Percentiles rank a stretch among this genome's conserved stretches.
Conservation (phyloP, 176 grass and related monocot species). For the Musa troglodytarum region DNA sequence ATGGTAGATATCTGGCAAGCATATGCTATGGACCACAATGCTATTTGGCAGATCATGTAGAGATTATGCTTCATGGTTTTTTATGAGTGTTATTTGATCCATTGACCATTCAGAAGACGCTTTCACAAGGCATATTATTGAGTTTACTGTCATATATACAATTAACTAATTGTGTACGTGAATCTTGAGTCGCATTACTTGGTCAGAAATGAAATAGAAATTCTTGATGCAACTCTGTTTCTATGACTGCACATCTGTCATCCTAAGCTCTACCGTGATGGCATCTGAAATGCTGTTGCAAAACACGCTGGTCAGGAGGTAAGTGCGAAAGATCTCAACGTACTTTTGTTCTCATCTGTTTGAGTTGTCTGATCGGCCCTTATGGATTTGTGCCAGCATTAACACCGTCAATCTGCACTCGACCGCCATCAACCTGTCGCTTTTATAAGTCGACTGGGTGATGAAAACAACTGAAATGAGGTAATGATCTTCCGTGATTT, state of each 20-base stretch:
- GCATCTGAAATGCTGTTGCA: not conserved
- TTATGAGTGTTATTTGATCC: not conserved
- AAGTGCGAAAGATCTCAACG: not conserved
- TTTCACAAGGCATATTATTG: not conserved
- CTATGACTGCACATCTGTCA: not conserved
- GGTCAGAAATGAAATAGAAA: not conserved
- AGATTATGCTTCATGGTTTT: constrained; percentile 1
- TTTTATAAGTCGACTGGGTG: too few relatives aligned
- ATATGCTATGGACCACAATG: constrained; percentile 57
- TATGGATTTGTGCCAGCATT: too few relatives aligned
- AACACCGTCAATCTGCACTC: too few relatives aligned
- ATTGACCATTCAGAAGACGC: not conserved
- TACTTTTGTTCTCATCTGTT: too few relatives aligned
- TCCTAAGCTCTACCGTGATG: not conserved
- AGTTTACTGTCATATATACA: not conserved
- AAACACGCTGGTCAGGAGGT: not conserved
- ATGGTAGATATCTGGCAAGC: constrained; percentile 57
- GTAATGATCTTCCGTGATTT: too few relatives aligned
- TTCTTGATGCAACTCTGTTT: not conserved
- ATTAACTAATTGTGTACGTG: not conserved
- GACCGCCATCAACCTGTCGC: too few relatives aligned
- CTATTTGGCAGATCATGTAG: constrained; percentile 4
- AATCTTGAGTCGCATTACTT: not conserved
- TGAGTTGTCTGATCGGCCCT: not conserved
- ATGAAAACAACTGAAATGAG: too few relatives aligned